These are phyloP conservation scores for Hevea brasiliensis DNA, from an alignment of 345 rosid genomes.

Conservation along the genomic window DNA sequence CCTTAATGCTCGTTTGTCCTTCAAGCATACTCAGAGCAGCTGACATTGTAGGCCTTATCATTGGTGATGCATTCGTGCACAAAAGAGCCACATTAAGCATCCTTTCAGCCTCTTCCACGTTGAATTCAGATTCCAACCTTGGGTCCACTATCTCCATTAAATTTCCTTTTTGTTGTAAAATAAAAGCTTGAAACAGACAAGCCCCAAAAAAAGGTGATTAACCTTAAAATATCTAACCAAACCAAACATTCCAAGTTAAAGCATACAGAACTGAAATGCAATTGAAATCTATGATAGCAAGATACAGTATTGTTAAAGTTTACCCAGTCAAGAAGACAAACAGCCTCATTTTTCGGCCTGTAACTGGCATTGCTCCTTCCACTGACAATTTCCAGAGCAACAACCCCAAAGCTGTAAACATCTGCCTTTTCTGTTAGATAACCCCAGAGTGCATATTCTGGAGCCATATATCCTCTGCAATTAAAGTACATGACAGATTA, in stretches of 20 bases:
- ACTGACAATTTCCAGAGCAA: background rate
- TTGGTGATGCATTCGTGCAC: slow-evolving; percentile 32
- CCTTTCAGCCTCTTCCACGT: slow-evolving; percentile 21
- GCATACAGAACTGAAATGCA: background rate
- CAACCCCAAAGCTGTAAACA: background rate
- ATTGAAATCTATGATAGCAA: background rate
- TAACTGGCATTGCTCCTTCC: background rate
- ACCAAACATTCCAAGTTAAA: too few relatives aligned
- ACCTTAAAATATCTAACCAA: too few relatives aligned
- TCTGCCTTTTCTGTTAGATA: background rate
- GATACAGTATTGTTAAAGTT: background rate
- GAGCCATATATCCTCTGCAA: too few relatives aligned
- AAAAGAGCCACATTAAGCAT: slow-evolving; percentile 2
- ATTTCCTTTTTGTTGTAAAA: slow-evolving; percentile 27
- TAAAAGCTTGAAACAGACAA: slow-evolving; percentile 24
- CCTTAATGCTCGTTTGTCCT: slow-evolving; percentile 26
- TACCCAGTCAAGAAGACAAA: slow-evolving; percentile 3
- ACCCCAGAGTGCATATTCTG: too few relatives aligned
- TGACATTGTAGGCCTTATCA: slow-evolving; percentile 34
- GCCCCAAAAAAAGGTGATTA: background rate
- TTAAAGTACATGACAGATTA: too few relatives aligned
- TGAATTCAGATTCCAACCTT: slow-evolving; percentile 17
- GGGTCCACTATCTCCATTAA: slow-evolving; percentile 27
- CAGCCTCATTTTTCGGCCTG: background rate
- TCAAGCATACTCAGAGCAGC: slow-evolving; percentile 37